Evolutionary conservation across 2,329 filamentous ascomycete species (phyloP).

Genomic region (Pseudogymnoascus sp.): DNA sequence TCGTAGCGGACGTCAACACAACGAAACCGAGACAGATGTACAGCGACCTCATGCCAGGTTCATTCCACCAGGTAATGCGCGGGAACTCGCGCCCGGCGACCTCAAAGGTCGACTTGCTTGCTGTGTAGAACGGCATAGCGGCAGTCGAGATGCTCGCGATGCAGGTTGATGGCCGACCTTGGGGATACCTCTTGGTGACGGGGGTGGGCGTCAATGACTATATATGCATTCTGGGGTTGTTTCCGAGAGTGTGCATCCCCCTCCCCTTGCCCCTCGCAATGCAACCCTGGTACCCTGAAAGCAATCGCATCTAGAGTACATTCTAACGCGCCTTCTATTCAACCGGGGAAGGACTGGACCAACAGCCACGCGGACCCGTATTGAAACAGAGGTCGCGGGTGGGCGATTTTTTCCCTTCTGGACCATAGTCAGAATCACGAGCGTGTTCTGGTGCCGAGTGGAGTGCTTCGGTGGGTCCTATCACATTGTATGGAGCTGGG

Average conservation of each 20-base stretch:
- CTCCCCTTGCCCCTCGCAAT: not conserved
- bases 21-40: constrained; percentile 38
- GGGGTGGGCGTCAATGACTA: not conserved
- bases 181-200: not conserved
- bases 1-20: constrained; percentile 41
- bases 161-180: not conserved
- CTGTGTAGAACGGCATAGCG: constrained; percentile 17
- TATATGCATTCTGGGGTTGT: not conserved
- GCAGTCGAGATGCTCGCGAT: not conserved
- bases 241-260: not conserved
- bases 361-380: not conserved
- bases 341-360: not conserved
- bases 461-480: not conserved
- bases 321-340: not conserved
- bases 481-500: no score
- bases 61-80: constrained; percentile 41
- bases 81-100: constrained; percentile 25
- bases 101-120: constrained; percentile 23
- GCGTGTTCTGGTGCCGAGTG: not conserved
- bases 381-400: not conserved
- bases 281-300: not conserved
- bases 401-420: not conserved
- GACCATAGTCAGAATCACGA: not conserved
- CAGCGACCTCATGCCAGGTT: constrained; percentile 47
- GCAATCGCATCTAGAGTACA: not conserved